Evolutionary conservation across 2,329 filamentous ascomycete species (phyloP), one percentile per base, ranked within the genome.

Genomic region (Ceratocystis diversiconidia): DNA sequence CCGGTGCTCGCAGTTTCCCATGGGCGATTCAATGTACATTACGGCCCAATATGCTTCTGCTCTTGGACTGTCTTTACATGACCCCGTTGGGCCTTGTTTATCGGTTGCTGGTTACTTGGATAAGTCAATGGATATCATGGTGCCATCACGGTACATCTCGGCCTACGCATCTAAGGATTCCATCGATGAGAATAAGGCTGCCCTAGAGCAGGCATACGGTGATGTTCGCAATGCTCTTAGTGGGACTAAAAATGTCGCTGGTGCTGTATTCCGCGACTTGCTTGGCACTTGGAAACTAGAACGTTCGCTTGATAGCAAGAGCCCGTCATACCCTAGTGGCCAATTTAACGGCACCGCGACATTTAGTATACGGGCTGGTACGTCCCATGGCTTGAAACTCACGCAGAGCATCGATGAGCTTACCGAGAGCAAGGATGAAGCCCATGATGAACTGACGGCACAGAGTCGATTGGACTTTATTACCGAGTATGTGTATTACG

Each of bases 1-100:
- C 8, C 80, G 77, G 5, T 75, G 75, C 69, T 87, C 73, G 68
- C 90, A 94, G 70, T 94, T 91, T 70, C 90, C 89, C 46, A 92
- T 92, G 86, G 86, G 85, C 8, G 90, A 95, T 73, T 92, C 92
- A 72, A 74, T 84, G 6, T 92, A 85, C 68, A 75, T 92, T 12
- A 86, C 92, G 79, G 85, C 90, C 69, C 82, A 87, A 12, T 84
- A 92, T 67, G 78, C 85, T 12, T 73, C 79, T 1, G 81, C 84
- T 0, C 76, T 90, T 1, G 78, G 76, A 0, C 77, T 90, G 7
- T 73, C 71, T 36, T 79, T 75, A 36, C 72, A 69, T 17, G 72
- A 69, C n/a, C 50, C 63, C 12, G 17, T 48, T 10, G 43, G 71
- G 0, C 70, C 72, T 32, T 67, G 70, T 8, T 75, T 73, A 32